Base-by-base conservation (phyloP, 1,284 basidiomycete genomes). In the Cutaneotrichosporon arboriforme region DNA sequence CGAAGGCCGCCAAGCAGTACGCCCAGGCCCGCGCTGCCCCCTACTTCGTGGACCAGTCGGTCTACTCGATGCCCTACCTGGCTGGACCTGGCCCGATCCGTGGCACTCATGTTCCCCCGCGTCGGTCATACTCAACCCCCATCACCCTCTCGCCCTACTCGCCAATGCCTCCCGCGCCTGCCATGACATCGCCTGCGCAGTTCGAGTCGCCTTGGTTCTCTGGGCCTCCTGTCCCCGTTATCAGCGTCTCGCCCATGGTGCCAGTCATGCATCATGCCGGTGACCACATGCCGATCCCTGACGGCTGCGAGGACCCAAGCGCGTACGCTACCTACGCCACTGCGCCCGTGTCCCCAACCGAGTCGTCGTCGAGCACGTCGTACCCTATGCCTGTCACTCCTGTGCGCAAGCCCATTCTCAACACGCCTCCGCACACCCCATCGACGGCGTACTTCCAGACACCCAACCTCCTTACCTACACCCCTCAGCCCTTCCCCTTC, bases 121-220 rank as follows among this genome's bases (percentile, higher is more conserved):
- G 67, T 36, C 63, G 68, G 26, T 60, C 65, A 10, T 60, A 63
- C 51, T 68, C 68, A 9, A 64, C 63, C 15, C 70, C 70, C 18
- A 57, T 59, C 41, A 60, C 62, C 1, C 50, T 63, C 18, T 45
- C 55, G 1, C 55, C 66, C 1, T 70, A 65, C 67, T 61, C 58
- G 35, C 47, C 59, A 5, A 22, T 59, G 3, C 59, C 66, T 10
- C 46, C 65, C 26, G 64, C 67, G 3, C 63, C 65, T 1, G 39
- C 59, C n/a, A 57, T 67, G 44, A 52, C 65, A 31, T 69, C 69
- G 21, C 65, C 69, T 3, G 64, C 67, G 7, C 60, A 65, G 58
- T 68, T 70, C 49, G 70, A 72, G 53, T 53, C 60, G 15, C 52
- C 62, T 2, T 69, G 67, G 66, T 61, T 52, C 38, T 45, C 54